phyloP scores from a whole-genome alignment of 1,284 basidiomycete genomes.

The Flammula alnicola region DNA sequence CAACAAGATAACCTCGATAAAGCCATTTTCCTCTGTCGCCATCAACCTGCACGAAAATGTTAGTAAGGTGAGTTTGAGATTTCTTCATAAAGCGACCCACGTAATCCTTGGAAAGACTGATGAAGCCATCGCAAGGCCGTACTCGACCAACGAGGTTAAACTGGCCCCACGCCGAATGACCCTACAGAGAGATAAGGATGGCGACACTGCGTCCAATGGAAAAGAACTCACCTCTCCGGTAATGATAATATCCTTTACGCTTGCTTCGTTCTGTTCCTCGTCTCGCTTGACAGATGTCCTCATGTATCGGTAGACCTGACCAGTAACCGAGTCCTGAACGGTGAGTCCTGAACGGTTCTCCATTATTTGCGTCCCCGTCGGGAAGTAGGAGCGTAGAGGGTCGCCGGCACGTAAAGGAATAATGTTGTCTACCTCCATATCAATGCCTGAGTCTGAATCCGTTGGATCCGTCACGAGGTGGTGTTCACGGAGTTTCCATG shows the following conservation, averaged over 20 bases:
- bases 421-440: constrained; percentile 29
- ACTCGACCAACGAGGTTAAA: constrained; percentile 73
- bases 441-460: constrained; percentile 36
- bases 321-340: constrained; percentile 44
- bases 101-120: constrained; percentile 76
- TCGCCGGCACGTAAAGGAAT: constrained; percentile 48
- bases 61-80: constrained; percentile 5
- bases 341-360: constrained; percentile 47
- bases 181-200: constrained; percentile 47
- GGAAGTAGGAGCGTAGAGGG: constrained; percentile 59
- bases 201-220: constrained; percentile 1
- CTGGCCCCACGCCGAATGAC: constrained; percentile 82
- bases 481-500: constrained; percentile 77
- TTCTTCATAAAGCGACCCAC: constrained; percentile 45
- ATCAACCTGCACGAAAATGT: constrained; percentile 49
- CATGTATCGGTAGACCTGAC: constrained; percentile 46
- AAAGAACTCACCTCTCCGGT: constrained; percentile 62
- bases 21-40: constrained; percentile 77
- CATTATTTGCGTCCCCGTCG: constrained; percentile 46
- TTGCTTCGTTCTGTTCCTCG: constrained; percentile 5
- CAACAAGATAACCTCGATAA: constrained; percentile 76
- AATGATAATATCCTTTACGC: constrained; percentile 65
- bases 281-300: constrained; percentile 27
- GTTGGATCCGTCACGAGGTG: constrained; percentile 46
- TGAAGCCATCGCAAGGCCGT: constrained; percentile 70